Base-by-base conservation (phyloP, 73 alveolate species). In the Paramecium biaurelia region DNA sequence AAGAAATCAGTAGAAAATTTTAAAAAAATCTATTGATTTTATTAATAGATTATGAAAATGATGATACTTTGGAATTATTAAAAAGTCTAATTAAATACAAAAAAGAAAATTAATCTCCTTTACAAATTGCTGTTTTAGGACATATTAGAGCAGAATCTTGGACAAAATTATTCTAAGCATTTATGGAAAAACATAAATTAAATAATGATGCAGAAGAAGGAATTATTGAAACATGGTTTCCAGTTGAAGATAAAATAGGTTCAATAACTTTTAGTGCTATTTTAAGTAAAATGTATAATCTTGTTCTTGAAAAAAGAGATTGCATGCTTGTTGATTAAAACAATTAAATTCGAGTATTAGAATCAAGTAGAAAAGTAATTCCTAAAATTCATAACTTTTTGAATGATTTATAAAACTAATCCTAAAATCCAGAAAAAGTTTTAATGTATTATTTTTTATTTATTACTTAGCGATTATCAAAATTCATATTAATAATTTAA, bases 61-160 rank as follows among this genome's bases (percentile, higher is more conserved):
- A 74, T 38, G 87, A 74, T 0, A 74, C 87, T n/a, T 41, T 74
- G 37, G 58, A 32, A 14, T 20, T 32, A 14, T 34, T 74, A 20
- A 35, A 74, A 38, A 21, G 20, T 10, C 23, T 74, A 5, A 18
- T 74, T 12, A 74, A 74, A 3, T 74, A 74, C 8, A 74, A 38
- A 18, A 32, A 30, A 38, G 28, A 35, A 35, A 38, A 74, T 30
- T 23, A 30, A 74, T 38, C 21, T 0, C 41, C 57, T 14, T 11
- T 74, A 11, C 15, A 74, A 43, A 74, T 74, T 74, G 87, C 87
- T 34, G 87, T 74, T 32, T 34, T 74, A 7, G 87, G 87, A 38
- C 87, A 74, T 74, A 74, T 74, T 2, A 28, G 87, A 74, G 87
- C 87, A 74, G 87, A 74, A 74, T 74, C 87, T 14, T 74, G 87